Conservation (phyloP, 1,284 basidiomycete genomes). For the Leccinum colubrinum region DNA sequence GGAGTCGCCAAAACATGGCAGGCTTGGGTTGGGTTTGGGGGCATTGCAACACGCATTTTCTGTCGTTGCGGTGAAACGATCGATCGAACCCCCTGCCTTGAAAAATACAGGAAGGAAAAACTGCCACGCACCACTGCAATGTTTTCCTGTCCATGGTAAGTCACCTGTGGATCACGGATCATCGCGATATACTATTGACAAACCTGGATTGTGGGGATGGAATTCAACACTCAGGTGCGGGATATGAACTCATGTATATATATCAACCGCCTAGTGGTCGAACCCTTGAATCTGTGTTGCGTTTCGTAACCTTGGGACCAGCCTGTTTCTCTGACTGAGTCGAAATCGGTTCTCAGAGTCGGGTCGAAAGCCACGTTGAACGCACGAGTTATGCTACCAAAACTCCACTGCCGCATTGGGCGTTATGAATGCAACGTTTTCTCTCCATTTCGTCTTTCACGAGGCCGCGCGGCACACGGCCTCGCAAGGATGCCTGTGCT, state of each 20-base stretch:
- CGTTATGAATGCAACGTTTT: conserved; percentile 21
- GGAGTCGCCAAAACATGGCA: not conserved
- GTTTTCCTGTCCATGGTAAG: too few relatives aligned
- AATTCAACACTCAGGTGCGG: not conserved
- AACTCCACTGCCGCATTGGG: not conserved
- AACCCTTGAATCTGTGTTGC: not conserved
- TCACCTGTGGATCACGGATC: too few relatives aligned
- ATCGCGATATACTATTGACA: not conserved
- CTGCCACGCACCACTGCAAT: too few relatives aligned
- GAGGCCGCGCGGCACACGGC: conserved; percentile 6
- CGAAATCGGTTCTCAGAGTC: not conserved
- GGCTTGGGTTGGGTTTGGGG: too few relatives aligned
- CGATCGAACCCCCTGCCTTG: too few relatives aligned
- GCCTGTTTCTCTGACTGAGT: not conserved
- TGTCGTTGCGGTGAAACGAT: too few relatives aligned
- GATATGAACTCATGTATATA: not conserved
- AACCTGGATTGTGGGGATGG: not conserved
- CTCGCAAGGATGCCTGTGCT: not conserved
- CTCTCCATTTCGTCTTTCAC: conserved; percentile 5
- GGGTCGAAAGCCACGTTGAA: not conserved
- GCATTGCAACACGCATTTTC: too few relatives aligned
- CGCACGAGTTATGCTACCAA: not conserved
- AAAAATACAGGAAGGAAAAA: too few relatives aligned
- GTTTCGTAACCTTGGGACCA: not conserved
- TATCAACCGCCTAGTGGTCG: not conserved